Percentiles rank a stretch among this genome's conserved stretches.
These are phyloP conservation scores for Xylaria sp. DNA, from an alignment of 2,329 filamentous ascomycete genomes.

Conservation along the genomic window DNA sequence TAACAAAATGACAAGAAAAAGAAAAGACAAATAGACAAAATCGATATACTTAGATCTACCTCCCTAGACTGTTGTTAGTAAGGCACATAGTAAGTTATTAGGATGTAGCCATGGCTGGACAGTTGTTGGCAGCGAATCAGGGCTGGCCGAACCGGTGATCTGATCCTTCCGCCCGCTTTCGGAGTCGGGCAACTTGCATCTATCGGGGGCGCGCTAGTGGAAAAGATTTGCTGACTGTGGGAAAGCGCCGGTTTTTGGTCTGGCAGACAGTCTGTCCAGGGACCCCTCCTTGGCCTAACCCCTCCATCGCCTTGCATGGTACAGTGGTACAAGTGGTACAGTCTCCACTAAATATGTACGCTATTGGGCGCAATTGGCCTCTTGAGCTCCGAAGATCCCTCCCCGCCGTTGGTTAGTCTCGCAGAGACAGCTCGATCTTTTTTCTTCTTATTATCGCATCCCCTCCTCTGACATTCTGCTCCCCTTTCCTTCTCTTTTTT, in stretches of 20 bases:
- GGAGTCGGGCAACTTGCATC: conserved; percentile 32
- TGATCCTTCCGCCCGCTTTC: conserved; percentile 36
- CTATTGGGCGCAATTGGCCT: conserved; percentile 32
- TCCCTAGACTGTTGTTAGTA: background rate
- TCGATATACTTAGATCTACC: background rate
- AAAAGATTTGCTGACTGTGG: conserved; percentile 39
- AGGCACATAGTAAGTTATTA: background rate
- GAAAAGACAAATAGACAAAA: no score
- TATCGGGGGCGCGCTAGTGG: conserved; percentile 31
- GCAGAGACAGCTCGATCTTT: conserved; percentile 28
- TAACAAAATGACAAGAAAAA: background rate
- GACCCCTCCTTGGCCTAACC: conserved; percentile 22
- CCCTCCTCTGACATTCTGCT: conserved; percentile 32
- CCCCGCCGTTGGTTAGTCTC: conserved; percentile 31
- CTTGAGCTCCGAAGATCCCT: conserved; percentile 38
- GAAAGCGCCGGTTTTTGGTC: background rate
- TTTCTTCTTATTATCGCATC: conserved; percentile 36
- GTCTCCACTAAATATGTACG: conserved; percentile 28
- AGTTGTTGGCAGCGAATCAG: conserved; percentile 14
- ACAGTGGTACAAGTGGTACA: conserved; percentile 21
- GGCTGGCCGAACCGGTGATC: conserved; percentile 14
- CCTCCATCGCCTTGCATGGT: conserved; percentile 25
- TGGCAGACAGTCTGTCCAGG: background rate
- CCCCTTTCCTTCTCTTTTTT: conserved; percentile 30
- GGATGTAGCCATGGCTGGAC: background rate